phyloP scores from a whole-genome alignment of 805 yeast species.

The Wickerhamomyces hampshirensis region DNA sequence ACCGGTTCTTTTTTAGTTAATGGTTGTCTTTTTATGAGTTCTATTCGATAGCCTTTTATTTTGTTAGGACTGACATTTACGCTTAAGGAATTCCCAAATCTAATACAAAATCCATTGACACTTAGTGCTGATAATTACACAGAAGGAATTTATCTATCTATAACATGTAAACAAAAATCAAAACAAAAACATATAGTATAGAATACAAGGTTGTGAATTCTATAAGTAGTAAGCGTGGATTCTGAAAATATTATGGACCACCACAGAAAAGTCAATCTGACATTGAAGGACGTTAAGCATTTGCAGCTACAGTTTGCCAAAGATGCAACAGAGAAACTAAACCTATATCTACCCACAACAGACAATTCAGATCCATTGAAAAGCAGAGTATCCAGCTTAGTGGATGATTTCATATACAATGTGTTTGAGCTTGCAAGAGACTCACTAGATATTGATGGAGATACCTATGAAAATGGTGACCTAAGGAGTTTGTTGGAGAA shows the following conservation, averaged over 20 bases:
- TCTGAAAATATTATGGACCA: constrained; percentile 13
- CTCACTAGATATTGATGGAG: constrained; percentile 55
- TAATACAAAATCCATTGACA: neutral
- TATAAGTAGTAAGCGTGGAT: no score
- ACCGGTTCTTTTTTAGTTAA: no score
- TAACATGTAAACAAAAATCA: constrained; percentile 4
- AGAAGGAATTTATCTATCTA: neutral
- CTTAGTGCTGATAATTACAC: neutral
- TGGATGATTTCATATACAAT: constrained; percentile 43
- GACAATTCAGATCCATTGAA: constrained; percentile 41
- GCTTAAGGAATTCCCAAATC: neutral
- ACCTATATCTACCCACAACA: constrained; percentile 41
- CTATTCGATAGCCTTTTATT: neutral
- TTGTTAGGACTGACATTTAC: constrained; percentile 1
- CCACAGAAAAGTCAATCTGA: constrained; percentile 40
- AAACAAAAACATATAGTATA: constrained; percentile 5
- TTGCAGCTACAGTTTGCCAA: constrained; percentile 40
- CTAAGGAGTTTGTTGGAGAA: constrained; percentile 21
- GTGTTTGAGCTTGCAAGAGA: constrained; percentile 55
- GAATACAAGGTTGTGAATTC: no score
- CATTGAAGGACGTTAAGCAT: constrained; percentile 47
- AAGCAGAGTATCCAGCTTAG: constrained; percentile 35
- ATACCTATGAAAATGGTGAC: constrained; percentile 25
- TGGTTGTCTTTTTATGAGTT: no score
- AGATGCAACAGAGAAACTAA: constrained; percentile 40